Conservation (phyloP, 139 green algal species). For the Asterochloris sp. region DNA sequence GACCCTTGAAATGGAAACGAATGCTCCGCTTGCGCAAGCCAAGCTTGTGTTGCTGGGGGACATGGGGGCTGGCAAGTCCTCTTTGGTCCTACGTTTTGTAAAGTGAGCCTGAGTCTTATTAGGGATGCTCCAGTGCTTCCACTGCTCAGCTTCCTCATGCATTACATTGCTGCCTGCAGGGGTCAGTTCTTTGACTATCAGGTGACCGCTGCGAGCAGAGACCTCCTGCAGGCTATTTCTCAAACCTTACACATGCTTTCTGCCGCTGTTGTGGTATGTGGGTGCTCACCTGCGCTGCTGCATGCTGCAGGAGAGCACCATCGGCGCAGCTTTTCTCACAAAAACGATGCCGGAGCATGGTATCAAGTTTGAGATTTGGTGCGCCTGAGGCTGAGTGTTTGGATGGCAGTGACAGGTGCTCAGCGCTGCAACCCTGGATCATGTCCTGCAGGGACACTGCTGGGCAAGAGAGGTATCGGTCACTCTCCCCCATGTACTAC, state of each 20-base stretch:
- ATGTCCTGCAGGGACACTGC: conserved; percentile 82
- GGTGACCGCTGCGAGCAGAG: conserved; percentile 37
- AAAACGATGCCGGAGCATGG: conserved; percentile 93
- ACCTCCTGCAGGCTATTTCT: not conserved
- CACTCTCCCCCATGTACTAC: conserved; percentile 99
- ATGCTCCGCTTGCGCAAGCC: conserved; percentile 35
- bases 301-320: conserved; percentile 87
- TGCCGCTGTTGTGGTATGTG: not conserved
- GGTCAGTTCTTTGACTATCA: conserved; percentile 98
- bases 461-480: conserved; percentile 98
- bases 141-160: too few relatives aligned
- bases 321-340: conserved; percentile 97
- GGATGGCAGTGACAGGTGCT: not conserved
- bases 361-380: conserved; percentile 99
- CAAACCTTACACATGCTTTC: not conserved
- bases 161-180: not conserved
- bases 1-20: too few relatives aligned
- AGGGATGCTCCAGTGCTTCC: too few relatives aligned
- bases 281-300: too few relatives aligned
- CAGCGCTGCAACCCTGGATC: not conserved
- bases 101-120: conserved; percentile 36
- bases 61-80: conserved; percentile 95
- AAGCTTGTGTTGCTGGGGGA: conserved; percentile 96
- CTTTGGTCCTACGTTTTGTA: conserved; percentile 93
- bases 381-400: not conserved